Conservation (phyloP, 306 rosid species). For the Vigna reflexopilosa region DNA sequence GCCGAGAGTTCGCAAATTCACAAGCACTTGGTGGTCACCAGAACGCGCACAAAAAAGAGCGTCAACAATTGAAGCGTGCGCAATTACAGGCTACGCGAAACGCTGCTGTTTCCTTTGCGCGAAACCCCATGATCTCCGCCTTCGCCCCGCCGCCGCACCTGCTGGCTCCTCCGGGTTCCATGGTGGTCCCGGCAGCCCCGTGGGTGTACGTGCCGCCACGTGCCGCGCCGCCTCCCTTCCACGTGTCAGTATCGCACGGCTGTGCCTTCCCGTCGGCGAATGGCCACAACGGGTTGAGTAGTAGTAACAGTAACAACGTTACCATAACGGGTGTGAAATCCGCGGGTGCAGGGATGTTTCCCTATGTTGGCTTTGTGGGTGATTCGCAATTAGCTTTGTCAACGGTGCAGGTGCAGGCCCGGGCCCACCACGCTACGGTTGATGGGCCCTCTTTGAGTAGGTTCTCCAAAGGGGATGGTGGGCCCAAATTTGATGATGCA, state of each 20-base stretch:
- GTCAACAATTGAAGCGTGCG: slow-evolving; percentile 90
- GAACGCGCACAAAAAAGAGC: slow-evolving; percentile 97
- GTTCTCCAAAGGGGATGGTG: slow-evolving; percentile 69
- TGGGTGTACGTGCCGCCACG: slow-evolving; percentile 86
- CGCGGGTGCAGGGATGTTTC: slow-evolving; percentile 49
- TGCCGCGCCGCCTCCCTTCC: slow-evolving; percentile 72
- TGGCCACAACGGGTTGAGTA: neutral
- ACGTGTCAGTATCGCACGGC: slow-evolving; percentile 94
- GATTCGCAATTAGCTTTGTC: slow-evolving; percentile 63
- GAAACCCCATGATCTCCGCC: slow-evolving; percentile 92
- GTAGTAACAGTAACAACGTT: neutral
- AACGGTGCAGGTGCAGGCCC: slow-evolving; percentile 56
- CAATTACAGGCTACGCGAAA: slow-evolving; percentile 83
- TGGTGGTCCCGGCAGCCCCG: slow-evolving; percentile 54
- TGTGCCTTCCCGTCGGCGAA: slow-evolving; percentile 62
- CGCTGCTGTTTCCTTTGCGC: slow-evolving; percentile 83
- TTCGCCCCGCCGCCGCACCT: slow-evolving; percentile 90
- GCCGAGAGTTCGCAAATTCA: slow-evolving; percentile 91
- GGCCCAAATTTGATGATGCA: slow-evolving; percentile 79
- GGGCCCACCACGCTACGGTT: slow-evolving; percentile 62
- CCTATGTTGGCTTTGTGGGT: slow-evolving; percentile 64
- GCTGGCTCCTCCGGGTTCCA: slow-evolving; percentile 63
- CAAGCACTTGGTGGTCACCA: slow-evolving; percentile 99
- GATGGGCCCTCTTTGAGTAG: slow-evolving; percentile 86
- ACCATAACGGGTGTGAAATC: slow-evolving; percentile 48